Percentiles rank a stretch among this genome's conserved stretches.
Evolutionary conservation across 768 basidiomycete species (phyloP).

Genomic region (Lentinula boryana): DNA sequence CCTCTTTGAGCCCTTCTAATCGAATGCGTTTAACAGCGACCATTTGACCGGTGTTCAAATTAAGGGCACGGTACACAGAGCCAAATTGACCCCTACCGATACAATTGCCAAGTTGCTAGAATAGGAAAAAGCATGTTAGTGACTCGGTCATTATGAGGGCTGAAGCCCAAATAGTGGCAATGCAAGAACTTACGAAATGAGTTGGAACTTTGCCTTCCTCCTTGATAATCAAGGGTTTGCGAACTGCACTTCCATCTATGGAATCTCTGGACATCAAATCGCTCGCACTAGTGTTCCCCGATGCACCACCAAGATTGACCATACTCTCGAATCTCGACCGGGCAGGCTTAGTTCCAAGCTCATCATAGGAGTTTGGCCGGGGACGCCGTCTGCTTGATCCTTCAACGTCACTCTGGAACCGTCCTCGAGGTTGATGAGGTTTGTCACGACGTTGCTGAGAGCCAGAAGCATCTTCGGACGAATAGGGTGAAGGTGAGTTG

Average conservation of each 20-base stretch:
- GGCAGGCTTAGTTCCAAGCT: slow-evolving; percentile 45
- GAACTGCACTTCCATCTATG: slow-evolving; percentile 55
- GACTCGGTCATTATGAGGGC: background rate
- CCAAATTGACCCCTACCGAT: slow-evolving; percentile 98
- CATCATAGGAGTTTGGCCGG: slow-evolving; percentile 66
- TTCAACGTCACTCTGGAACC: slow-evolving; percentile 73
- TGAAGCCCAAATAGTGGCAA: background rate
- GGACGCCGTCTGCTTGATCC: slow-evolving; percentile 47
- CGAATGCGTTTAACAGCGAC: slow-evolving; percentile 98
- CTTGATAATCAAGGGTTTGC: slow-evolving; percentile 67
- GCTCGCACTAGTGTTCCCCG: slow-evolving; percentile 51
- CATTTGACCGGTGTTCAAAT: slow-evolving; percentile 91
- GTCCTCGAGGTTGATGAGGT: slow-evolving; percentile 45
- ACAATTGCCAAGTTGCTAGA: slow-evolving; percentile 94
- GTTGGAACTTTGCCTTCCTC: slow-evolving; percentile 79
- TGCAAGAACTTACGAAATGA: slow-evolving; percentile 62
- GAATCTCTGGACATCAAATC: slow-evolving; percentile 59
- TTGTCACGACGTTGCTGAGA: slow-evolving; percentile 21
- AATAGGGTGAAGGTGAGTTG: slow-evolving; percentile 34
- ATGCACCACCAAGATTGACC: slow-evolving; percentile 52
- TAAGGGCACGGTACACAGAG: slow-evolving; percentile 90
- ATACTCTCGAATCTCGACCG: slow-evolving; percentile 70
- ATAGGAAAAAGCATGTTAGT: slow-evolving; percentile 9
- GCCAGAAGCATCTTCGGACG: slow-evolving; percentile 25
- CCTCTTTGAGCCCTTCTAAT: slow-evolving; percentile 85